These are phyloP conservation scores for Tolypocladium pustulatum DNA, from an alignment of 2,329 filamentous ascomycete genomes.

Conservation along the genomic window DNA sequence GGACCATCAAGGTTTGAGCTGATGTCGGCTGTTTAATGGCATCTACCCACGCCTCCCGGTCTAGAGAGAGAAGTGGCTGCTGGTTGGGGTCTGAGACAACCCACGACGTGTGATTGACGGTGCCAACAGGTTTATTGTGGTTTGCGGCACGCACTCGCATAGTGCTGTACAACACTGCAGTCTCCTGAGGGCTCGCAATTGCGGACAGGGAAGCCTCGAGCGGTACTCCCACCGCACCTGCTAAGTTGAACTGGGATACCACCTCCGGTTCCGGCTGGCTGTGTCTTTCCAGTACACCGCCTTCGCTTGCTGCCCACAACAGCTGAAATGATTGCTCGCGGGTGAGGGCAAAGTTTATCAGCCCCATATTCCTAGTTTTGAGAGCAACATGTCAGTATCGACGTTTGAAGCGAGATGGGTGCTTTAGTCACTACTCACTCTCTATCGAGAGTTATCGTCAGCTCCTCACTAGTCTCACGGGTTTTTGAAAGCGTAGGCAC, in stretches of 20 bases:
- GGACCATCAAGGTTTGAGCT: conserved; percentile 6
- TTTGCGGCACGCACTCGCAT: conserved; percentile 9
- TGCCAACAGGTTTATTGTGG: conserved; percentile 10
- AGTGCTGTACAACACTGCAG: conserved; percentile 9
- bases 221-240: background rate
- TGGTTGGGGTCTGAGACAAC: conserved; percentile 1
- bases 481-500: background rate
- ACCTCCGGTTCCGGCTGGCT: background rate
- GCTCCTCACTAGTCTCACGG: background rate
- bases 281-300: background rate
- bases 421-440: conserved; percentile 4
- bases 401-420: background rate
- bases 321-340: conserved; percentile 9
- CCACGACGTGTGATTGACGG: conserved; percentile 12
- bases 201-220: background rate
- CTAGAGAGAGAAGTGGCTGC: conserved; percentile 7
- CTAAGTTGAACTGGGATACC: conserved; percentile 1
- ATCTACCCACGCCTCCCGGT: conserved; percentile 5
- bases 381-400: background rate
- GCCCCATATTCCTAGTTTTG: conserved; percentile 8
- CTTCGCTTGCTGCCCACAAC: background rate
- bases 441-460: conserved; percentile 6
- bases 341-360: conserved; percentile 10
- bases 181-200: conserved; percentile 2
- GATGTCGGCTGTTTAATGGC: conserved; percentile 7